Percentiles rank a stretch among this genome's conserved stretches.
Evolutionary conservation across 805 yeast species (phyloP).

Genomic region (Candida verbasci): DNA sequence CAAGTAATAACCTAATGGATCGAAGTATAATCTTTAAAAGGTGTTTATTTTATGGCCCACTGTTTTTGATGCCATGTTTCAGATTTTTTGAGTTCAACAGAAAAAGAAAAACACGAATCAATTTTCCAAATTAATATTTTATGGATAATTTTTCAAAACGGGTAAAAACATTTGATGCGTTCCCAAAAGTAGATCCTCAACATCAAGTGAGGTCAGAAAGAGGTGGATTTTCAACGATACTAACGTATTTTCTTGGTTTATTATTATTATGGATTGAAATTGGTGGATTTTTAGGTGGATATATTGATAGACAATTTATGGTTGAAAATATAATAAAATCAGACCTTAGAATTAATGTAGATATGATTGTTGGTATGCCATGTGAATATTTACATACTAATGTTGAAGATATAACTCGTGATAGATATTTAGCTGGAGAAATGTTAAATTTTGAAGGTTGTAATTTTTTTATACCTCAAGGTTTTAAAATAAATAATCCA

Average conservation of each 20-base stretch:
- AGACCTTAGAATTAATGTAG: conserved; percentile 68
- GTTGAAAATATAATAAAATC: conserved; percentile 62
- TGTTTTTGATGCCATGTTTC: too few species aligned
- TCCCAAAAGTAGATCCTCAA: conserved; percentile 41
- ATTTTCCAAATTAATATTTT: too few species aligned
- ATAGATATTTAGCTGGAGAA: conserved; percentile 74
- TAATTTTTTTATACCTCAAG: conserved; percentile 49
- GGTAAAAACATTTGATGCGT: conserved; percentile 46
- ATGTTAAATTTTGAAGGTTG: conserved; percentile 67
- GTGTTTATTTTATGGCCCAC: too few species aligned
- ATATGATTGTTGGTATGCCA: conserved; percentile 77
- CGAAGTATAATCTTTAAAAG: too few species aligned
- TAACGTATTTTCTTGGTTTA: conserved; percentile 57
- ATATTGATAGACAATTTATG: conserved; percentile 67
- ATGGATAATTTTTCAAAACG: conserved; percentile 34
- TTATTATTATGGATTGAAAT: conserved; percentile 79
- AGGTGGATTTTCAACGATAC: conserved; percentile 70
- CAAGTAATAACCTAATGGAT: too few species aligned
- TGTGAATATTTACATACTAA: conserved; percentile 73
- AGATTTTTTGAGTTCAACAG: too few species aligned
- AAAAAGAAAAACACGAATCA: too few species aligned
- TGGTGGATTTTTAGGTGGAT: conserved; percentile 82
- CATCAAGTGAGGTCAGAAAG: conserved; percentile 70
- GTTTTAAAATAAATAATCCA: conserved; percentile 43
- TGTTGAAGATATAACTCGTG: conserved; percentile 74